Evolutionary conservation across 73 alveolate genomes (phyloP), one percentile per base, ranked within the genome.

Genomic region (Tetrahymena elliotti): DNA sequence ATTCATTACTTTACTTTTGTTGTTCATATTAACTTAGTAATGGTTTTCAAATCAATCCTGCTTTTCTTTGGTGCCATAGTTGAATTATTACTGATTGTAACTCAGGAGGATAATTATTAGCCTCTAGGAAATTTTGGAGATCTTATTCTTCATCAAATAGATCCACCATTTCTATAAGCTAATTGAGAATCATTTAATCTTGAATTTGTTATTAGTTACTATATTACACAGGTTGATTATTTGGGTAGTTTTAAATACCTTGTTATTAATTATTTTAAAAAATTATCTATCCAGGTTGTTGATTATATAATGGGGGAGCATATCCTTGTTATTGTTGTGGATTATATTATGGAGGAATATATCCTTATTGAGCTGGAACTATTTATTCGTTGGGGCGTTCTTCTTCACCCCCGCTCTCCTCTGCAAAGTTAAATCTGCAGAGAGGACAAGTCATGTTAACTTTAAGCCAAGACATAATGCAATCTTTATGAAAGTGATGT

Each of bases 391-490:
- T 68, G n/a, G n/a, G n/a, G n/a, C n/a, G n/a, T 31, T 68, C 24
- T 31, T 68, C 88, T 68, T 27, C 88, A 18, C n/a, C 36, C 5
- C 36, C 31, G 53, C 53, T 47, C 22, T 68, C 88, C n/a, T 68
- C 88, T 7, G 88, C 88, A n/a, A 93, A 93, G 20, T 84, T 93
- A 27, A 15, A 33, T 94, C 96, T 94, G 41, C 96, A 94, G 33
- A 84, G 84, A 22, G 96, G 96, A 35, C 96, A 94, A 24, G 94
- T 94, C 92, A 83, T 41, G 82, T 83, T 94, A 24, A 94, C 93
- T 4, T 38, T 84, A 12, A 94, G 24, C 96, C 96, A 94, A 12
- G 84, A 93, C 33, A 93, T 34, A 82, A 94, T 38, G 39, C 96
- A 94, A 52, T 84, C 38, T 37, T 94, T 83, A 33, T 94, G 96